Base-by-base conservation (phyloP, 805 yeast genomes). In the Candida railenensis region DNA sequence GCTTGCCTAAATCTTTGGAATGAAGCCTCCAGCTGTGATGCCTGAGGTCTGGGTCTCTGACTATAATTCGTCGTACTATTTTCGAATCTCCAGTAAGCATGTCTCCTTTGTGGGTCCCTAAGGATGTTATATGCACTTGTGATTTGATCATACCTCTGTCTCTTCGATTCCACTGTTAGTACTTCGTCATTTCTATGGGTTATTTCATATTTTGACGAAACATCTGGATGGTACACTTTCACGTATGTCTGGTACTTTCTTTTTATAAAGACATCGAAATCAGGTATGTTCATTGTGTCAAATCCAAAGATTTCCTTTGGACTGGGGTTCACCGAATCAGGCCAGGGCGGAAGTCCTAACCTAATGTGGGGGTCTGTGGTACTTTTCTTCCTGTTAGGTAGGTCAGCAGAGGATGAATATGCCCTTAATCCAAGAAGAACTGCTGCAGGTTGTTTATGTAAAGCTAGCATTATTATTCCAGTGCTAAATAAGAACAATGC, bases 141-240 rank as follows among this genome's bases (percentile, higher is more conserved):
- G n/a, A 64, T 58, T 43, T 50, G 55, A 47, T 58, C 69, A 45
- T 63, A 71, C 30, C 70, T 57, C 16, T 44, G 38, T 19, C 69
- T 51, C 48, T 73, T 76, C 46, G 53, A 59, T 12, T 61, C 66
- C 4, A 45, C 53, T 2, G 65, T 61, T 21, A 78, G 60, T 3
- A 51, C 48, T 12, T 53, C 40, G 3, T 76, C 72, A 34, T 60
- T 62, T 34, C 65, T 61, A 11, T 25, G 30, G 7, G 60, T 30
- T 0, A 63, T 53, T 0, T 51, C 59, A 9, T 57, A 46, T 30
- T 63, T 60, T 15, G 55, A 49, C 2, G 71, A 55, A 2, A 76
- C 60, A 58, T 90, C 97, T 0, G 97, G 97, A 60, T 90, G 97
- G 55, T 90, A 90, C 8, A 82, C 58, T 61, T 86, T 87, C 9